Percentiles rank a stretch among this genome's conserved stretches.
Evolutionary conservation across 192 early-diverging fungal species (phyloP).

Genomic region (Chytriomyces sp.): DNA sequence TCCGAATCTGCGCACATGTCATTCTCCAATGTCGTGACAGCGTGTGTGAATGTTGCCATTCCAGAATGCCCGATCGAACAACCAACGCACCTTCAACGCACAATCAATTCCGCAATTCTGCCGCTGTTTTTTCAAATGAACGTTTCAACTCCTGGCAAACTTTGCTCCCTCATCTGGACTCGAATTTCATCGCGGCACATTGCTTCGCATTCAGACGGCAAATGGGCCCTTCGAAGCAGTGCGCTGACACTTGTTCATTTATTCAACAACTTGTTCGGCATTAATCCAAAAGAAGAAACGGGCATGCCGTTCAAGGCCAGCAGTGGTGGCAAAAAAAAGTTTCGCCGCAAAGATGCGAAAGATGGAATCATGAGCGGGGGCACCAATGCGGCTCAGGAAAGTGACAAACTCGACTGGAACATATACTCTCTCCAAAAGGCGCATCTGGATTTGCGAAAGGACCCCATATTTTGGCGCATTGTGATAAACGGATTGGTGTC

Average conservation of each 20-base stretch:
- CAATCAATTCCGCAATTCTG: too few species aligned
- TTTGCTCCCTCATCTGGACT: too few species aligned
- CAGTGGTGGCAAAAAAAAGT: neutral
- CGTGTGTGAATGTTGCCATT: too few species aligned
- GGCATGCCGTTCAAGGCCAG: neutral
- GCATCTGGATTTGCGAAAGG: conserved; percentile 13
- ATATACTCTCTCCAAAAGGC: neutral
- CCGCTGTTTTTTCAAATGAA: too few species aligned
- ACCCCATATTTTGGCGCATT: conserved; percentile 23
- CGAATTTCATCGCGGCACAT: too few species aligned
- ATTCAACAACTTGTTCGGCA: conserved; percentile 24
- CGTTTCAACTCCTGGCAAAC: too few species aligned
- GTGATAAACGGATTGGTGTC: conserved; percentile 21
- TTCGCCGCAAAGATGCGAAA: conserved; percentile 22
- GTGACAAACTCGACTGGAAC: neutral
- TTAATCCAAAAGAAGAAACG: neutral
- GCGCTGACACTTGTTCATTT: conserved; percentile 4
- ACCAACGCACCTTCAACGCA: too few species aligned
- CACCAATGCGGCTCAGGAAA: neutral
- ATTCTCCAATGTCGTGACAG: too few species aligned
- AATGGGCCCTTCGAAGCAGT: neutral
- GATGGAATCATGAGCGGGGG: conserved; percentile 17
- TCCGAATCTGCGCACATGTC: too few species aligned
- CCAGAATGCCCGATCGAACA: too few species aligned
- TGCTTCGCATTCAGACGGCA: too few species aligned